A percentile compares a stretch with the other conserved stretches of the same genome.
Conservation (phyloP, 1,284 basidiomycete genomes). For the Boletus semigastroideus region DNA sequence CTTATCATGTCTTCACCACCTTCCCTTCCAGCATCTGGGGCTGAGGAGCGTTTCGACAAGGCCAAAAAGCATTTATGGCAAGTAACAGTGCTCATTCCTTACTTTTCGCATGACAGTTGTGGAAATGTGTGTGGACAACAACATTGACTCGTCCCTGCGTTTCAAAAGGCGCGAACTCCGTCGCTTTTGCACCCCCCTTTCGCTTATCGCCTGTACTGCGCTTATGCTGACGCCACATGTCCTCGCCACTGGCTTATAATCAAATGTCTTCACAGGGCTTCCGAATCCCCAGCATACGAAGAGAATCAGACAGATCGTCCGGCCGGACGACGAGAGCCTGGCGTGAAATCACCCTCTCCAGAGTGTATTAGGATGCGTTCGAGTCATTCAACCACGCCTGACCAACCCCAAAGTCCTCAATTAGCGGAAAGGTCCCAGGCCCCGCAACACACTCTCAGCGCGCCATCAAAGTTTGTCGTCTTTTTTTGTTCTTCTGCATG, state of each 20-base stretch:
- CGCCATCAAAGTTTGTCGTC: conserved; percentile 28
- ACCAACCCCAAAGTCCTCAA: conserved; percentile 20
- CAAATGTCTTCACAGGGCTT: conserved; percentile 26
- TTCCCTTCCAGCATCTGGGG: conserved; percentile 16
- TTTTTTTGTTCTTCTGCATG: conserved; percentile 5
- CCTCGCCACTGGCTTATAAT: conserved; percentile 23
- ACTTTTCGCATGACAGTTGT: conserved; percentile 6
- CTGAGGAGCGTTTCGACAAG: conserved; percentile 36
- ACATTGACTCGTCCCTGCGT: conserved; percentile 11
- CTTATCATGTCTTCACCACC: conserved; percentile 28
- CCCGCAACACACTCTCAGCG: conserved; percentile 24
- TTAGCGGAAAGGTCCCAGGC: conserved; percentile 19
- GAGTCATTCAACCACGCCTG: conserved; percentile 19
- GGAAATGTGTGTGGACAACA: conserved; percentile 11
- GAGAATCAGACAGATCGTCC: conserved; percentile 19
- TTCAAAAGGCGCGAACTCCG: conserved; percentile 19
- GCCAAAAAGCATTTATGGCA: conserved; percentile 37
- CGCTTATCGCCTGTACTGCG: conserved; percentile 24
- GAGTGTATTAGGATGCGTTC: conserved; percentile 22
- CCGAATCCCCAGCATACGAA: conserved; percentile 29
- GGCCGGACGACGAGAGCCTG: conserved; percentile 12
- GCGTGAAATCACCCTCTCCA: conserved; percentile 20
- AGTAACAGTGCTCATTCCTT: conserved; percentile 20
- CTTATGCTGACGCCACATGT: conserved; percentile 35
- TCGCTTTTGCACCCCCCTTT: conserved; percentile 13